phyloP scores from a whole-genome alignment of 2,329 filamentous ascomycete genomes.

The Aspergillus sp. region DNA sequence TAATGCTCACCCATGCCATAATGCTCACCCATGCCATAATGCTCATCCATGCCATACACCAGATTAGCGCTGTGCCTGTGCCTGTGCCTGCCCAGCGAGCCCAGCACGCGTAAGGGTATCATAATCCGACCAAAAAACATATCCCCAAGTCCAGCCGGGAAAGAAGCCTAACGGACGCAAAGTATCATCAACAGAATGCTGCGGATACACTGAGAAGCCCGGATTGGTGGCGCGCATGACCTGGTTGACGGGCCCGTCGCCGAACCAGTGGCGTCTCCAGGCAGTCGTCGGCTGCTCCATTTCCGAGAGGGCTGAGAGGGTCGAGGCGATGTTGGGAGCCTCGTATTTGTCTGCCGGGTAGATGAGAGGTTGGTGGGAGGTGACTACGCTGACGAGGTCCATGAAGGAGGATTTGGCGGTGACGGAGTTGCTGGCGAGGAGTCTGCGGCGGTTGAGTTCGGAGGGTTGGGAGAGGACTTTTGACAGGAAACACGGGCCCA shows the following conservation, averaged over 20 bases:
- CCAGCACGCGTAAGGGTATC: too few species aligned
- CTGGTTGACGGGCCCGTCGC: slow-evolving; percentile 1
- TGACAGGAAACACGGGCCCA: slow-evolving; percentile 8
- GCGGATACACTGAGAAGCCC: not conserved
- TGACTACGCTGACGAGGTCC: slow-evolving; percentile 6
- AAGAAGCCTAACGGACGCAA: slow-evolving; percentile 4
- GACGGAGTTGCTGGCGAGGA: slow-evolving; percentile 8
- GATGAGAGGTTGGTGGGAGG: slow-evolving; percentile 2
- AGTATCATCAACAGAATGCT: not conserved
- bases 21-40: too few species aligned
- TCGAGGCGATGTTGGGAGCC: not conserved
- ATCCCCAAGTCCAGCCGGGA: slow-evolving; percentile 8
- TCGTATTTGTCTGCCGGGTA: slow-evolving; percentile 5
- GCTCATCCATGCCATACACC: too few species aligned
- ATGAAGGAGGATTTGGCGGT: slow-evolving; percentile 9
- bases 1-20: too few species aligned
- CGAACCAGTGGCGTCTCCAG: slow-evolving; percentile 9
- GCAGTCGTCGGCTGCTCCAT: slow-evolving; percentile 5
- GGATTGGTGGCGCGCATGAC: slow-evolving; percentile 1
- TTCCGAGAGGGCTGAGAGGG: slow-evolving; percentile 3
- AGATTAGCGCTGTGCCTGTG: too few species aligned
- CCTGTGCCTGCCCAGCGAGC: too few species aligned
- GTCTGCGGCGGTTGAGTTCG: slow-evolving; percentile 4
- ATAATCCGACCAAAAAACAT: slow-evolving; percentile 55
- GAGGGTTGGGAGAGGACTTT: slow-evolving; percentile 5